phyloP scores from a whole-genome alignment of 345 rosid genomes.

The Gynandropsis gynandra region DNA sequence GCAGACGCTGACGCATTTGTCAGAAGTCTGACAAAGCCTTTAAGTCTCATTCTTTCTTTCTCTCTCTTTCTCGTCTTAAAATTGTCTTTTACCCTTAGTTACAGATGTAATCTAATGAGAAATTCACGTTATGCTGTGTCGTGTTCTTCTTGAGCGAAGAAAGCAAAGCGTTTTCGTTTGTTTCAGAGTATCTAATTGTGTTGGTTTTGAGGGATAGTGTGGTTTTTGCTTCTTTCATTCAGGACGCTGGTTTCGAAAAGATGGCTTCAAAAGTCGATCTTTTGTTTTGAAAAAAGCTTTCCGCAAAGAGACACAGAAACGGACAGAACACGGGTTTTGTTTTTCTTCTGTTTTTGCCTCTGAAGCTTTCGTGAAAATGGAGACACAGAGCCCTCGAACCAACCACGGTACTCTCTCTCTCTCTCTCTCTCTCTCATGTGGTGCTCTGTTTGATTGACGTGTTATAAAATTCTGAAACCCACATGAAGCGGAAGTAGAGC shows the following conservation, averaged over 20 bases:
- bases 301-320: too few relatives aligned
- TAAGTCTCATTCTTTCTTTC: conserved; percentile 15
- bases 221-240: background rate
- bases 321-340: too few relatives aligned
- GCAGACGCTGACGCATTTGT: conserved; percentile 4
- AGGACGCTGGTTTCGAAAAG: background rate
- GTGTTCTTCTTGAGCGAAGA: background rate
- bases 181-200: background rate
- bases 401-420: conserved; percentile 21
- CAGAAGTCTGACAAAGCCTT: conserved; percentile 33
- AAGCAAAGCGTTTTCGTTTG: background rate
- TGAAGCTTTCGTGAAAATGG: too few relatives aligned
- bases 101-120: too few relatives aligned
- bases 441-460: conserved; percentile 9
- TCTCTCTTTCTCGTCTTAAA: conserved; percentile 1
- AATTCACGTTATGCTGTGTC: too few relatives aligned
- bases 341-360: too few relatives aligned
- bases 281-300: too few relatives aligned
- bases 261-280: too few relatives aligned
- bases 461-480: background rate
- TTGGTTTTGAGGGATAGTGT: background rate
- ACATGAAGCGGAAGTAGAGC: background rate
- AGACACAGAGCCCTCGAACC: conserved; percentile 14
- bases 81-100: background rate
- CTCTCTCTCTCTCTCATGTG: conserved; percentile 7